These are phyloP conservation scores for Isochrysis galbana DNA, from an alignment of 78 protist species.

Conservation along the genomic window DNA sequence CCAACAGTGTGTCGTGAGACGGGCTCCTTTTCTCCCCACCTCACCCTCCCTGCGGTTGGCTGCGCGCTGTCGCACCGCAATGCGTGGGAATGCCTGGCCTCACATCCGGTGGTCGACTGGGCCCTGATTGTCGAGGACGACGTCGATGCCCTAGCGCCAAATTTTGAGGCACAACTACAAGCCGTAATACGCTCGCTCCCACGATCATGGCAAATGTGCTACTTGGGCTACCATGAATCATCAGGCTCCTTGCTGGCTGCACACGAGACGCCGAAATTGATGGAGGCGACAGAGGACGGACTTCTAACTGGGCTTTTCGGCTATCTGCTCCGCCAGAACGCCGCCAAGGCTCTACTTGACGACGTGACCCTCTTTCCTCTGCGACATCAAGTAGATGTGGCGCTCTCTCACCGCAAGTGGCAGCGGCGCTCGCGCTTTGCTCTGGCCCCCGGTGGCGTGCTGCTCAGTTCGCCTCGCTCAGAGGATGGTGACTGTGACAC, in stretches of 20 bases:
- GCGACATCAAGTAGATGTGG: background rate
- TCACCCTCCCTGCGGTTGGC: background rate
- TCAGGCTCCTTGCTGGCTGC: background rate
- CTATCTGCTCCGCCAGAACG: background rate
- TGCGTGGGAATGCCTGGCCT: background rate
- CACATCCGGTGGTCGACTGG: background rate
- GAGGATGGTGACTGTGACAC: conserved; percentile 10
- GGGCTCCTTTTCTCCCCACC: conserved; percentile 13
- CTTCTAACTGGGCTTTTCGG: background rate
- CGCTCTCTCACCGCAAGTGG: background rate
- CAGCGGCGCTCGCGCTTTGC: background rate
- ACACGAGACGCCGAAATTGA: background rate
- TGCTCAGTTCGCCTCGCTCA: background rate
- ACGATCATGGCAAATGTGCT: background rate
- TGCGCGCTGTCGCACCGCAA: conserved; percentile 1
- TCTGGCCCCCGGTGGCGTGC: background rate
- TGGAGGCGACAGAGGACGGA: background rate
- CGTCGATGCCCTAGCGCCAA: background rate
- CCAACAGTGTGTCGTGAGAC: background rate
- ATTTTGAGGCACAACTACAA: background rate
- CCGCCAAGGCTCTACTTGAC: background rate
- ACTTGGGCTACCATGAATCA: background rate
- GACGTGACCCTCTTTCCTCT: background rate
- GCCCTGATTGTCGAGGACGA: background rate
- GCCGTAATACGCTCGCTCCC: background rate